Evolutionary conservation across 345 rosid genomes (phyloP), one percentile per base, ranked within the genome.

Genomic region (Brassica nigra): DNA sequence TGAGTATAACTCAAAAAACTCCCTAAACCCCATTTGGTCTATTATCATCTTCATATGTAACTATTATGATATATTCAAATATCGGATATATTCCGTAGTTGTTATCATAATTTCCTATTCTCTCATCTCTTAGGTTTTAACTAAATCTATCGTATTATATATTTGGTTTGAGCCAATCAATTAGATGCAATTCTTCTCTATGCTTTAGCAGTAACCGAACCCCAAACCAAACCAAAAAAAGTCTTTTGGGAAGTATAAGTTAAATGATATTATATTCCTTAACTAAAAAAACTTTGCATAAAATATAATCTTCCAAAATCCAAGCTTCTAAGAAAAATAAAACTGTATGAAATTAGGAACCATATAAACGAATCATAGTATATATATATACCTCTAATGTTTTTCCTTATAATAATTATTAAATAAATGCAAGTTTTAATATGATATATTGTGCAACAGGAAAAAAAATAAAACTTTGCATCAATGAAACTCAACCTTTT

Each of bases 401-500:
- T 57, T 16, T 57, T 9, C 62, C 12, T 57, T 57, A 57, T 57
- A 57, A 57, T 8, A 23, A 57, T 4, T 57, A 55, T 18, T 57
- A 3, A 18, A 8, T 58, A 20, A 20, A 20, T 23, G 14, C 28
- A 58, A 58, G 30, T 9, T 58, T 55, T 14, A 28, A 54, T 10
- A 54, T 62, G 34, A 18, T 31, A 20, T 33, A 58, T 27, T 68
- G 33, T 30, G 74, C 29, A n/a, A 39, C 7, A 16, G 59, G 49
- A 59, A 36, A 66, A 65, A 62, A 29, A 68, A 68, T 42, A 59
- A 76, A 15, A 27, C 28, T 9, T 7, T 61, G 39, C 36, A 61
- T 61, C 14, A 27, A 27, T 61, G 34, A 61, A 61, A 76, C 37
- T 44, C 71, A 36, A 77, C 75, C 70, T 0, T 36, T 70, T 10